phyloP scores from a whole-genome alignment of 139 green algal species.

The Micromonas commoda region DNA sequence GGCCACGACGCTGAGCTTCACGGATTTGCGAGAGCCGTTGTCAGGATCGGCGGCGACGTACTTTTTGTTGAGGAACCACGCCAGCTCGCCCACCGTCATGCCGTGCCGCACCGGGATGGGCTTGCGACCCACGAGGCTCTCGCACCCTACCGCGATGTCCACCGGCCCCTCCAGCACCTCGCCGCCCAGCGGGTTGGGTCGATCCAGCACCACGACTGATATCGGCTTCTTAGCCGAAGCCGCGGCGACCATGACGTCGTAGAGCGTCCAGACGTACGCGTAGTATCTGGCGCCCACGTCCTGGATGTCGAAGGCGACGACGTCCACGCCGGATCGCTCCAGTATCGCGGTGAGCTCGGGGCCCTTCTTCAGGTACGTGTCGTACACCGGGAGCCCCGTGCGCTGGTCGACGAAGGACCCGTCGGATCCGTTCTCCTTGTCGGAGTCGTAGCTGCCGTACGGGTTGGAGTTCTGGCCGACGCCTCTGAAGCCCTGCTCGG shows the following conservation, averaged over 20 bases:
- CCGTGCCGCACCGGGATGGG: slow-evolving; percentile 42
- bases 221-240: slow-evolving; percentile 13
- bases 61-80: slow-evolving; percentile 44
- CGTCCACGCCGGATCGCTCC: slow-evolving; percentile 29
- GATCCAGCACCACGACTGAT: slow-evolving; percentile 41
- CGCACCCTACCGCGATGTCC: slow-evolving; percentile 14
- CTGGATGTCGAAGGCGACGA: slow-evolving; percentile 49
- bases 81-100: slow-evolving; percentile 47
- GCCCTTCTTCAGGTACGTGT: slow-evolving; percentile 27
- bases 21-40: slow-evolving; percentile 2
- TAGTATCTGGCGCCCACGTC: slow-evolving; percentile 50
- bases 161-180: slow-evolving; percentile 38
- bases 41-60: slow-evolving; percentile 33
- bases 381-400: slow-evolving; percentile 32
- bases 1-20: slow-evolving; percentile 27
- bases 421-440: neutral
- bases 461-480: slow-evolving; percentile 28
- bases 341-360: slow-evolving; percentile 13
- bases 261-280: slow-evolving; percentile 54
- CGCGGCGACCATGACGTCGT: slow-evolving; percentile 48
- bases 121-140: slow-evolving; percentile 44
- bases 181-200: slow-evolving; percentile 46
- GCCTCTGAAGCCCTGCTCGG: slow-evolving; percentile 45
- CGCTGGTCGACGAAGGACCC: slow-evolving; percentile 4
- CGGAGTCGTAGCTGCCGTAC: too few species aligned